Base-by-base conservation (phyloP, 495 filamentous ascomycete species). In the Bacidia gigantensis region DNA sequence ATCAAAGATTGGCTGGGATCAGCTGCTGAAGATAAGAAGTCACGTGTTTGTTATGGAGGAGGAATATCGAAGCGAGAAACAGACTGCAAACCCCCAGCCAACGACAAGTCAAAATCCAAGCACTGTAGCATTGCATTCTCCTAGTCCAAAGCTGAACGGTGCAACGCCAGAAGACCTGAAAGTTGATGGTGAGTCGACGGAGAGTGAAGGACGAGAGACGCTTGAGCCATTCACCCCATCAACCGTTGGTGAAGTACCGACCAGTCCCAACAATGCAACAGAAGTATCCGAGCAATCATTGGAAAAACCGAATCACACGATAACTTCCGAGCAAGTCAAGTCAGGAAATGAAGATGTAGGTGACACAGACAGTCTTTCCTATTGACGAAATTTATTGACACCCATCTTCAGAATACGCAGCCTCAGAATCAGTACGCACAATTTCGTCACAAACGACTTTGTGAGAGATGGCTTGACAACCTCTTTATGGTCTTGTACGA, bases 41-140 rank as follows among this genome's bases (percentile, higher is more conserved):
- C 87, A 90, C 53, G 92, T 97, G 3, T 98, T 98, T 59, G 93
- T 98, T 25, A 98, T 98, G 92, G 92, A 98, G 62, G 92, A 98
- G 61, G 92, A 98, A 64, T 98, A 98, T 58, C 79, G 93, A 14
- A 82, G 78, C 49, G 92, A 98, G 67, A 89, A 87, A 57, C 83
- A 92, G 54, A 81, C 83, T 51, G 57, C 60, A 14, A 60, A 70
- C n/a, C 72, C 76, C 46, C 62, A 69, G 40, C 70, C 71, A 14
- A 64, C 72, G 2, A 62, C 72, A 25, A 79, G 78, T 44, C 75
- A 80, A 22, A 87, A 80, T 59, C 79, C 85, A 24, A 90, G 87
- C 67, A 88, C 81, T 25, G 80, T 81, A 54, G 87, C 78, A 46
- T 68, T 92, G 14, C 77, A 80, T 52, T 79, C 76, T 26, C 75